Conservation (phyloP, 371 early-diverging fungal species). For the Mortierella sp. region DNA sequence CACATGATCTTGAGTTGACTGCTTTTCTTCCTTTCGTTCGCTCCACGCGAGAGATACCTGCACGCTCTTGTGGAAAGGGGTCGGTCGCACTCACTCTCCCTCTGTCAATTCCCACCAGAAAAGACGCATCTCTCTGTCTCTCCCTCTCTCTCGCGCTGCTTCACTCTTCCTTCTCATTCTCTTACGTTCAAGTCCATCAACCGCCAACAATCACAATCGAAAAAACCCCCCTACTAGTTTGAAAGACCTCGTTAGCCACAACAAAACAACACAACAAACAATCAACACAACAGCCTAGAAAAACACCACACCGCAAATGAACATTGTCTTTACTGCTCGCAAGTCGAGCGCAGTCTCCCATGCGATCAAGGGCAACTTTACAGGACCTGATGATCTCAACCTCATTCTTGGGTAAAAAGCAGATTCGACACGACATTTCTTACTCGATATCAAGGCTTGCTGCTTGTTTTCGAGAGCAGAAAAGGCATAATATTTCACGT, state of each 20-base stretch:
- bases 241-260: not conserved
- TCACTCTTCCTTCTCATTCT: not conserved
- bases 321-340: slow-evolving; percentile 65
- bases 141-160: not conserved
- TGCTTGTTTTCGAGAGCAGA: not conserved
- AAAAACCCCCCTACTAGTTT: too few relatives aligned
- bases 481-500: not conserved
- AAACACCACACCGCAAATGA: slow-evolving; percentile 23
- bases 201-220: not conserved
- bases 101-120: not conserved
- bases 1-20: too few relatives aligned
- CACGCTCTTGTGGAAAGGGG: not conserved
- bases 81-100: not conserved
- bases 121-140: not conserved
- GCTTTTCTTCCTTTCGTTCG: too few relatives aligned
- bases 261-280: not conserved
- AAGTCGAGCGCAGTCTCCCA: slow-evolving; percentile 69
- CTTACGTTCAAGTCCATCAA: not conserved
- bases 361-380: slow-evolving; percentile 77
- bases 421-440: not conserved
- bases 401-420: slow-evolving; percentile 76
- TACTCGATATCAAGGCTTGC: not conserved
- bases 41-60: not conserved
- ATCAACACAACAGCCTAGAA: not conserved
- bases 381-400: slow-evolving; percentile 74